Evolutionary conservation across 108 stramenopile species (phyloP).

Genomic region (Cyclotella atomus): DNA sequence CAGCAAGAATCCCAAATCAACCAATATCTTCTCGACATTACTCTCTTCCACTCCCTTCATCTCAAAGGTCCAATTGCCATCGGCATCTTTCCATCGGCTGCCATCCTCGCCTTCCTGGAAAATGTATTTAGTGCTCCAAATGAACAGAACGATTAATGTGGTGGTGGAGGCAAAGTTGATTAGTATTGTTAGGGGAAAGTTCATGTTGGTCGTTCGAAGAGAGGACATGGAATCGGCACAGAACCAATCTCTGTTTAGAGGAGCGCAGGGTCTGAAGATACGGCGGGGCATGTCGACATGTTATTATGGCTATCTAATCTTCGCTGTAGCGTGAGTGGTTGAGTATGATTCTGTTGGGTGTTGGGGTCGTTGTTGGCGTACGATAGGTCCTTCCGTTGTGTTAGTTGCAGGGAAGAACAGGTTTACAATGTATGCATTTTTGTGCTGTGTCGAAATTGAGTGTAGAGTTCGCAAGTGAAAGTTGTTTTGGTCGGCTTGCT

Average conservation of each 20-base stretch:
- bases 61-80: conserved; percentile 25
- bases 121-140: conserved; percentile 11
- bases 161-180: conserved; percentile 13
- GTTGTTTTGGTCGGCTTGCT: too few species aligned
- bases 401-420: too few species aligned
- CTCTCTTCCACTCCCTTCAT: conserved; percentile 18
- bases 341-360: not conserved
- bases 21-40: conserved; percentile 5
- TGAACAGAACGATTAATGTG: conserved; percentile 11
- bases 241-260: conserved; percentile 12
- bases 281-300: not conserved
- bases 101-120: conserved; percentile 5
- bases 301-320: too few species aligned
- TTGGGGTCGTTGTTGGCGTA: not conserved
- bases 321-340: not conserved
- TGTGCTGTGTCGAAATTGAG: too few species aligned
- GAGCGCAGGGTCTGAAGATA: not conserved
- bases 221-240: conserved; percentile 3
- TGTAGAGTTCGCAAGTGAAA: too few species aligned
- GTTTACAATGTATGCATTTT: too few species aligned
- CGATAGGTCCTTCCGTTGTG: too few species aligned
- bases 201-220: conserved; percentile 14
- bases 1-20: conserved; percentile 17
- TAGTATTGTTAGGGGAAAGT: conserved; percentile 1
- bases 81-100: conserved; percentile 1